These are phyloP conservation scores for Ephemerocybe angulata DNA, from an alignment of 768 basidiomycete genomes.

Conservation along the genomic window DNA sequence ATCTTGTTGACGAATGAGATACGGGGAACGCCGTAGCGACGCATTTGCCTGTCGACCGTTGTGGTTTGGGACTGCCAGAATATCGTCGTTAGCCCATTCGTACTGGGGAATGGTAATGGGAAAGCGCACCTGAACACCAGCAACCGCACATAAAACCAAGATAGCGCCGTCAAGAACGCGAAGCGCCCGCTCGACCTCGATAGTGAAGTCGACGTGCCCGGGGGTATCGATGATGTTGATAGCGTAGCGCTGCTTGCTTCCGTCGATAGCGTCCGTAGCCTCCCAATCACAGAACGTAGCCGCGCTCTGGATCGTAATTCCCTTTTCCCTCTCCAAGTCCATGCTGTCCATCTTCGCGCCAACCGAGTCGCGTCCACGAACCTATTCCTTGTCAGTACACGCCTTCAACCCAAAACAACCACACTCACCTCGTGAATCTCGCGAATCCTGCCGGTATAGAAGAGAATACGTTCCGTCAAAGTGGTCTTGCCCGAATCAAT, in stretches of 20 bases:
- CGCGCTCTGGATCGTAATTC: slow-evolving; percentile 98
- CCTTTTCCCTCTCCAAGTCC: slow-evolving; percentile 98
- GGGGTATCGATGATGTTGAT: slow-evolving; percentile 99
- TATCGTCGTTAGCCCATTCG: background rate
- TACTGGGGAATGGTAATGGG: background rate
- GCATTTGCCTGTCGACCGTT: slow-evolving; percentile 98
- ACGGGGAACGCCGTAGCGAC: slow-evolving; percentile 91
- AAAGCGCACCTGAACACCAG: slow-evolving; percentile 78
- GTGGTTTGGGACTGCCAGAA: slow-evolving; percentile 85
- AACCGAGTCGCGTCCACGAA: slow-evolving; percentile 89
- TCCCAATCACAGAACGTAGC: slow-evolving; percentile 99
- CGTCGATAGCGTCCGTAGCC: slow-evolving; percentile 54
- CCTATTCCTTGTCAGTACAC: slow-evolving; percentile 43
- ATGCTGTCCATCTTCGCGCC: slow-evolving; percentile 99
- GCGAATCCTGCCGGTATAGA: slow-evolving; percentile 91
- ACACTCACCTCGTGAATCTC: slow-evolving; percentile 91
- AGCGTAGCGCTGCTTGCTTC: slow-evolving; percentile 75
- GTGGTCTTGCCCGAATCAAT: slow-evolving; percentile 99
- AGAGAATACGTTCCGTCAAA: slow-evolving; percentile 91
- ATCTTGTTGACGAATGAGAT: slow-evolving; percentile 98
- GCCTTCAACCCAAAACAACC: background rate
- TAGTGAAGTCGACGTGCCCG: slow-evolving; percentile 99
- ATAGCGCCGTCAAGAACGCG: slow-evolving; percentile 96
- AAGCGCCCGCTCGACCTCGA: slow-evolving; percentile 96
- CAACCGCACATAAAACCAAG: slow-evolving; percentile 93